Evolutionary conservation across 106 monocot genomes (phyloP).

Genomic region (Dendrobium huoshanense): DNA sequence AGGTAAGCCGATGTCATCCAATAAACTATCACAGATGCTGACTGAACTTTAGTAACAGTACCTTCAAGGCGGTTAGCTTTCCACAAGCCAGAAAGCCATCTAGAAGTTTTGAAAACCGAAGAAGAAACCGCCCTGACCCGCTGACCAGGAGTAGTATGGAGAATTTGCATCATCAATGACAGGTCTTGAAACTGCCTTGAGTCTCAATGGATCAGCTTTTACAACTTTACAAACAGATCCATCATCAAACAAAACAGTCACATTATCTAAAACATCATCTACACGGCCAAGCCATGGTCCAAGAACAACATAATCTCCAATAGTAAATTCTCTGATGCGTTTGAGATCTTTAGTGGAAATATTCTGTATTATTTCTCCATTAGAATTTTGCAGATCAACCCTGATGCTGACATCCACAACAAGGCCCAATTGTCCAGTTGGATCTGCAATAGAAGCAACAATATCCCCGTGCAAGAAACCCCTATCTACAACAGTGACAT

Average conservation of each 20-base stretch:
- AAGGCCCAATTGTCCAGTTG: constrained; percentile 85
- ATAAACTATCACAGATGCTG: constrained; percentile 69
- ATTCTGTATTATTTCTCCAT: constrained; percentile 45
- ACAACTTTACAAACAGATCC: constrained; percentile 89
- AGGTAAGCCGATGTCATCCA: constrained; percentile 82
- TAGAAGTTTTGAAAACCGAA: constrained; percentile 75
- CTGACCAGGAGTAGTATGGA: constrained; percentile 95
- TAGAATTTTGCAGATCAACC: constrained; percentile 52
- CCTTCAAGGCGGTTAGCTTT: constrained; percentile 87
- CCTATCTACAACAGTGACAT: constrained; percentile 58
- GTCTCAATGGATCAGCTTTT: constrained; percentile 71
- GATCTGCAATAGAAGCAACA: constrained; percentile 69
- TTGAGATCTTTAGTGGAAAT: constrained; percentile 64
- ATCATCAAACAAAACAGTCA: constrained; percentile 91
- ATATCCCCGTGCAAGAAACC: constrained; percentile 80
- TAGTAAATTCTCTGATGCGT: constrained; percentile 57
- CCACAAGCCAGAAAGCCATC: constrained; percentile 83
- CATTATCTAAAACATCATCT: constrained; percentile 91
- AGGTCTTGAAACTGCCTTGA: constrained; percentile 57
- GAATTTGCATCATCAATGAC: constrained; percentile 48
- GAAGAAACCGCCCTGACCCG: constrained; percentile 74
- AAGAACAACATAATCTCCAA: constrained; percentile 80
- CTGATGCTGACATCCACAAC: constrained; percentile 65
- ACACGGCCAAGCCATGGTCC: constrained; percentile 92
- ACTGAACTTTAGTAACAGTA: constrained; percentile 79